A percentile compares a stretch with the other conserved stretches of the same genome.
phyloP scores from a whole-genome alignment of 140 eudicot species.

The Erigeron philadelphicus region DNA sequence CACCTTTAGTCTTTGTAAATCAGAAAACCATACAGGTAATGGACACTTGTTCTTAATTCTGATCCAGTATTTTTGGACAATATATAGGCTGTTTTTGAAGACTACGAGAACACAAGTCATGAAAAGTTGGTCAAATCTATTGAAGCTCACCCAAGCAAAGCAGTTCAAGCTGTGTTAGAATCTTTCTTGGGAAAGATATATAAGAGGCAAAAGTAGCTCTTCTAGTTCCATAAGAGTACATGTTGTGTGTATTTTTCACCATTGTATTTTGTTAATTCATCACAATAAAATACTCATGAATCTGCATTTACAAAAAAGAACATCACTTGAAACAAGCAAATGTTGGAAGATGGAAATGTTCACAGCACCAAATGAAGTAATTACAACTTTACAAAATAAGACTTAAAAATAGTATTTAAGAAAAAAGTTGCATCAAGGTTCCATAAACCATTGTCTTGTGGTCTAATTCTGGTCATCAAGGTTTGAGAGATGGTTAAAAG shows the following conservation, averaged over 20 bases:
- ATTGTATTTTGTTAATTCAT: slow-evolving; percentile 12
- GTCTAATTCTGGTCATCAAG: slow-evolving; percentile 24
- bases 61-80: not conserved
- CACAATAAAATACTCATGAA: slow-evolving; percentile 7
- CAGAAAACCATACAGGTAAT: not conserved
- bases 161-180: slow-evolving; percentile 61
- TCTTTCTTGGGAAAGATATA: slow-evolving; percentile 72
- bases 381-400: slow-evolving; percentile 14
- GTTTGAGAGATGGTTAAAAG: slow-evolving; percentile 26
- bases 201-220: slow-evolving; percentile 57
- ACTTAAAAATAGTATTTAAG: not conserved
- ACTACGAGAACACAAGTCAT: slow-evolving; percentile 61
- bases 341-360: not conserved
- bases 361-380: not conserved
- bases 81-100: slow-evolving; percentile 53
- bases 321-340: slow-evolving; percentile 9
- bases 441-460: not conserved
- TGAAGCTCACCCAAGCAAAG: slow-evolving; percentile 61
- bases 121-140: slow-evolving; percentile 46
- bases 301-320: not conserved
- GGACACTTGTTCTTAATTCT: not conserved
- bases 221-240: slow-evolving; percentile 4
- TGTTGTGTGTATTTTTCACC: slow-evolving; percentile 27
- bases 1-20: not conserved
- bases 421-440: not conserved